Conservation (phyloP, 2,329 filamentous ascomycete species). For the Fusarium sp. region DNA sequence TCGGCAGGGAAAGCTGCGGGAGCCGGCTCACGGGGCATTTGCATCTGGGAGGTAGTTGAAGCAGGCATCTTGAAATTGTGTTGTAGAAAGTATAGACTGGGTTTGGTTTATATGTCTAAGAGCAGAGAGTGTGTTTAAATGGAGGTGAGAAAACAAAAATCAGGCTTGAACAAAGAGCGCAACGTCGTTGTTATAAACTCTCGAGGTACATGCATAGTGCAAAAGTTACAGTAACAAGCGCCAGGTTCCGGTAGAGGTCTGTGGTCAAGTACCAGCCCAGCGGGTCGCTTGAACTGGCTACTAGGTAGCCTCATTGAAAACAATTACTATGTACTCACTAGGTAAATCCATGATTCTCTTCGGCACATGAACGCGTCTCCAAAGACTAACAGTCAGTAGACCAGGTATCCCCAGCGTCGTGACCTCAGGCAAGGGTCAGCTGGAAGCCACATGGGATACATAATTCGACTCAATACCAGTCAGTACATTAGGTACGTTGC, state of each 20-base stretch:
- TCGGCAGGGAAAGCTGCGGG: slow-evolving; percentile 45
- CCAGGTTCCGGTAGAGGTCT: slow-evolving; percentile 9
- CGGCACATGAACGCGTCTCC: slow-evolving; percentile 37
- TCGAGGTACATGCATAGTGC: neutral
- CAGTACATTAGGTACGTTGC: neutral
- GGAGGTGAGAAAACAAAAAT: slow-evolving; percentile 5
- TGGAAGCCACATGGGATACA: slow-evolving; percentile 34
- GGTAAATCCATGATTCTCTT: neutral
- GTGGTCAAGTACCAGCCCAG: slow-evolving; percentile 9
- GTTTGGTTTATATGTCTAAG: neutral
- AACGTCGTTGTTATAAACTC: slow-evolving; percentile 35
- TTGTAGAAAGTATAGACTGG: neutral
- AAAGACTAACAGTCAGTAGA: neutral
- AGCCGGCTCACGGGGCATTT: slow-evolving; percentile 51
- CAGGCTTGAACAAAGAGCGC: slow-evolving; percentile 27
- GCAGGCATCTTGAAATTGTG: slow-evolving; percentile 32
- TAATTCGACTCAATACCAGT: neutral
- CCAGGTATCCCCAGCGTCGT: slow-evolving; percentile 30
- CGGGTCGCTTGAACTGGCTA: neutral
- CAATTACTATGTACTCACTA: neutral
- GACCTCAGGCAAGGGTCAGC: slow-evolving; percentile 43
- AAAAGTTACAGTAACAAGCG: neutral
- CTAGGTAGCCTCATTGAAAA: neutral
- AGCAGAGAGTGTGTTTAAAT: slow-evolving; percentile 2
- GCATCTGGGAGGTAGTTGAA: slow-evolving; percentile 30